phyloP scores from a whole-genome alignment of 2,329 filamentous ascomycete genomes.

The Fonsecaea monophora region DNA sequence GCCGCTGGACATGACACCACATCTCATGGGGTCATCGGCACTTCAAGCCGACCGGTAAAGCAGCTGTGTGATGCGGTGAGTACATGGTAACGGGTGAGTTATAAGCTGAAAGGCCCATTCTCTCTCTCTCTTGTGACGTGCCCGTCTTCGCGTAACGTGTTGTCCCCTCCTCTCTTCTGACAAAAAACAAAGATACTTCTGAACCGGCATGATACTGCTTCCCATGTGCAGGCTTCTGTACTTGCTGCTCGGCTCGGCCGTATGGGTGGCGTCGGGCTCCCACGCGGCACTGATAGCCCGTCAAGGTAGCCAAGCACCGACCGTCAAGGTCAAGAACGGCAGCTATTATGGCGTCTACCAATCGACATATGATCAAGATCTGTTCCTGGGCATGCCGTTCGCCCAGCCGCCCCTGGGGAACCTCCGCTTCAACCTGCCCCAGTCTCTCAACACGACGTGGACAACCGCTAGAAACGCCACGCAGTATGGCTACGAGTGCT shows the following conservation, averaged over 20 bases:
- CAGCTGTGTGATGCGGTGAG: too few species aligned
- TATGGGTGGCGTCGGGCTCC: not conserved
- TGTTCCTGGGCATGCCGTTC: constrained; percentile 47
- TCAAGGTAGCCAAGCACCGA: constrained; percentile 18
- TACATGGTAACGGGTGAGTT: too few species aligned
- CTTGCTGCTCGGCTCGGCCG: not conserved
- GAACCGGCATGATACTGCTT: not conserved
- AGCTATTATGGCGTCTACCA: constrained; percentile 56
- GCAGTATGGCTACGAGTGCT: constrained; percentile 56
- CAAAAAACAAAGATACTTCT: too few species aligned
- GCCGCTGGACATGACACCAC: too few species aligned
- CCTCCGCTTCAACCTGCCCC: constrained; percentile 61
- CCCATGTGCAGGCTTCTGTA: not conserved
- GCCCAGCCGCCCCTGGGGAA: constrained; percentile 52
- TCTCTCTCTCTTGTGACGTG: too few species aligned
- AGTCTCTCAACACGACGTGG: constrained; percentile 58
- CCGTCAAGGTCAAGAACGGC: constrained; percentile 49
- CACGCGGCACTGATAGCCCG: constrained; percentile 9
- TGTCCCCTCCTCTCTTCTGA: too few species aligned
- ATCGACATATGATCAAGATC: constrained; percentile 55
- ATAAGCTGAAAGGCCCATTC: too few species aligned
- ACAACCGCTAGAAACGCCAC: constrained; percentile 51
- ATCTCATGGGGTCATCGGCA: too few species aligned
- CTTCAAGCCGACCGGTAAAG: too few species aligned
- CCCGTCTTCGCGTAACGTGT: too few species aligned